Evolutionary conservation across 345 rosid species (phyloP).

Genomic region (Chamaenerion angustifolium): DNA sequence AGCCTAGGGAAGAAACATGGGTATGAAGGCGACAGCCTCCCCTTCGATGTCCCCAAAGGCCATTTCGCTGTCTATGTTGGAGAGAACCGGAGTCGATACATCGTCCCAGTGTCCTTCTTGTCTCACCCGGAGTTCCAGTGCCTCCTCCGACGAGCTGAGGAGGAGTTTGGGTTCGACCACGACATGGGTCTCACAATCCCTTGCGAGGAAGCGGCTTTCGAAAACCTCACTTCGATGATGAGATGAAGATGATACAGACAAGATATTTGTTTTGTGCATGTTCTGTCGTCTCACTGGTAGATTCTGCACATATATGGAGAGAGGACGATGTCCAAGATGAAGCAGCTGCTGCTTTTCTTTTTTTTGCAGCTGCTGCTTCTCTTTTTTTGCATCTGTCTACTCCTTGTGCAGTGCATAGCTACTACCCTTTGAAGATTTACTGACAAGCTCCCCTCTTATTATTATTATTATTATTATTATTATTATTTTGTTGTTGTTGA

Average conservation of each 20-base stretch:
- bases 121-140: constrained; percentile 20
- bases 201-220: constrained; percentile 24
- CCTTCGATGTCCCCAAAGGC: constrained; percentile 30
- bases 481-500: no score
- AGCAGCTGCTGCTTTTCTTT: no score
- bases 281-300: neutral
- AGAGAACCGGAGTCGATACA: constrained; percentile 22
- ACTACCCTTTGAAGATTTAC: no score
- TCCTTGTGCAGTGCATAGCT: no score
- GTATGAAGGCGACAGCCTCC: constrained; percentile 28
- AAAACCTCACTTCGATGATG: constrained; percentile 9
- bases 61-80: constrained; percentile 31
- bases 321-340: no score
- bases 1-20: constrained; percentile 53
- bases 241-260: neutral
- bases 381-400: no score
- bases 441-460: no score
- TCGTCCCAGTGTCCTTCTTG: constrained; percentile 21
- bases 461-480: no score
- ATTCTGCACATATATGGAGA: neutral
- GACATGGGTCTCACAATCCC: constrained; percentile 31
- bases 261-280: no score
- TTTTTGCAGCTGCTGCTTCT: no score
- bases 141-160: constrained; percentile 22
- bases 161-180: constrained; percentile 27